phyloP scores from a whole-genome alignment of 2,329 filamentous ascomycete genomes.

The Coleophoma eucalyptorum region DNA sequence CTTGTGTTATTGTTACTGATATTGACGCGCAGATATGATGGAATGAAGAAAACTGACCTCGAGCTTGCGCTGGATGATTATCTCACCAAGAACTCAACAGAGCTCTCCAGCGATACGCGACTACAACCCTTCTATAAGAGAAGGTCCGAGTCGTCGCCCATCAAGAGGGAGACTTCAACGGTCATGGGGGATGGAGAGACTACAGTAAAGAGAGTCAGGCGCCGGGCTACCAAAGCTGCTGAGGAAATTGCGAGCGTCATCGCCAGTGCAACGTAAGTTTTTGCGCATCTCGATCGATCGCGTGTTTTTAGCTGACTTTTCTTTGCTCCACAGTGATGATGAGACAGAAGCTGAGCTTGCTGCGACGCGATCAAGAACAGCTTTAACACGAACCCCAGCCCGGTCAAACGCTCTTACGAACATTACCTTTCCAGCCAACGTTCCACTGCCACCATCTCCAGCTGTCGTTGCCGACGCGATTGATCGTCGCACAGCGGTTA shows the following conservation, averaged over 20 bases:
- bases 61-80: conserved; percentile 71
- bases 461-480: conserved; percentile 73
- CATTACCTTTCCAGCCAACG: conserved; percentile 42
- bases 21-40: conserved; percentile 53
- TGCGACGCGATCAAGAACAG: conserved; percentile 20
- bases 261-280: conserved; percentile 21
- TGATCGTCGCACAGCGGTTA: conserved; percentile 63
- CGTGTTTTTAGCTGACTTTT: conserved; percentile 4
- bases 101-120: conserved; percentile 58
- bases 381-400: conserved; percentile 24
- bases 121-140: conserved; percentile 75
- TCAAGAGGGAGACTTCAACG: conserved; percentile 50
- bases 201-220: conserved; percentile 41
- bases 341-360: conserved; percentile 26
- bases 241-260: conserved; percentile 29
- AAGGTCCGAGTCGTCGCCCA: conserved; percentile 59
- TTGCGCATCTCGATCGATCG: conserved; percentile 16
- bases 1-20: conserved; percentile 7
- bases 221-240: conserved; percentile 37
- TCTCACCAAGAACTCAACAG: conserved; percentile 64
- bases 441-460: conserved; percentile 77
- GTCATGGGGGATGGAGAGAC: conserved; percentile 29
- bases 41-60: conserved; percentile 74
- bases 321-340: conserved; percentile 15
- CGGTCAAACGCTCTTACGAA: conserved; percentile 20